phyloP scores from a whole-genome alignment of 495 filamentous ascomycete species.

The Margaritispora aquatica region DNA sequence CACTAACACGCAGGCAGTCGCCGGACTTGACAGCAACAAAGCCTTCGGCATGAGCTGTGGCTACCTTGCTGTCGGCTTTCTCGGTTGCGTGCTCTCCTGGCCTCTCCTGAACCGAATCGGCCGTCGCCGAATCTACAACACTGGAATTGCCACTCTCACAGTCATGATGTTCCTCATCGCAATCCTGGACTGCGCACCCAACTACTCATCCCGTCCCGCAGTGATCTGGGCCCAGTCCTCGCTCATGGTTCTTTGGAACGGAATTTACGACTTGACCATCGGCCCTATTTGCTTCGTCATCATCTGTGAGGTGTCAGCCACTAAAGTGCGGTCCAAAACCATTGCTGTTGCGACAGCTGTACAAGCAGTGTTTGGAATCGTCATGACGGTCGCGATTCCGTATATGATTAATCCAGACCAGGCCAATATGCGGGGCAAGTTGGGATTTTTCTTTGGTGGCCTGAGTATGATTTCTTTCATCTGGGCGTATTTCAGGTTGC shows the following conservation, averaged over 20 bases:
- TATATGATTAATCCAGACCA: slow-evolving; percentile 65
- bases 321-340: slow-evolving; percentile 46
- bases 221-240: slow-evolving; percentile 46
- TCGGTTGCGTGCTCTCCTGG: slow-evolving; percentile 46
- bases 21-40: slow-evolving; percentile 48
- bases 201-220: slow-evolving; percentile 2
- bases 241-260: slow-evolving; percentile 45
- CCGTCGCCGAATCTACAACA: slow-evolving; percentile 41
- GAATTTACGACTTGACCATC: slow-evolving; percentile 50
- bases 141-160: slow-evolving; percentile 26
- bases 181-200: slow-evolving; percentile 22
- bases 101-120: slow-evolving; percentile 40
- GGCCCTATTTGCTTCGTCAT: slow-evolving; percentile 54
- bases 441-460: slow-evolving; percentile 66
- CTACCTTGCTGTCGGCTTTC: slow-evolving; percentile 39
- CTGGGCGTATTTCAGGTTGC: slow-evolving; percentile 67
- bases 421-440: slow-evolving; percentile 68
- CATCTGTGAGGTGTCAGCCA: slow-evolving; percentile 50
- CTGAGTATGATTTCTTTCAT: slow-evolving; percentile 57
- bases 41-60: slow-evolving; percentile 49
- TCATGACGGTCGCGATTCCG: slow-evolving; percentile 61
- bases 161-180: slow-evolving; percentile 25
- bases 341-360: slow-evolving; percentile 37
- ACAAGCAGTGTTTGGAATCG: slow-evolving; percentile 45
- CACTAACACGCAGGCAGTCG: slow-evolving; percentile 39